A percentile compares a stretch with the other conserved stretches of the same genome.
Conservation (phyloP, 495 filamentous ascomycete species). For the Collariella sp. region DNA sequence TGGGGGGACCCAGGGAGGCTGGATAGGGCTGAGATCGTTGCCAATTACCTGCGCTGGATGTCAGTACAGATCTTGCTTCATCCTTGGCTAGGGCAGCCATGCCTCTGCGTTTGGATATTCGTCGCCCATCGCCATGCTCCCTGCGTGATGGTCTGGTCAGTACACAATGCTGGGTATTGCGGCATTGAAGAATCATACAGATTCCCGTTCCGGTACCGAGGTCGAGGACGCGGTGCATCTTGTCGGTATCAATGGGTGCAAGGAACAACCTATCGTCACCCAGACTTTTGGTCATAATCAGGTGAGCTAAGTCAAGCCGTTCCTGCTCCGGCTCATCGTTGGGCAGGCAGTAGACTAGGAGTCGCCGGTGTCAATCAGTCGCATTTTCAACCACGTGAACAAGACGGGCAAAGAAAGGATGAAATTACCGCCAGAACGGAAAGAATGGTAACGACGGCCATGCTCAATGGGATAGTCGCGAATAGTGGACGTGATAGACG, state of each 20-base stretch:
- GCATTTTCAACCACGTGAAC: too few species aligned
- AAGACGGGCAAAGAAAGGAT: not conserved
- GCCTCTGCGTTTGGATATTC: slow-evolving; percentile 10
- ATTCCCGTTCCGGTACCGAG: slow-evolving; percentile 16
- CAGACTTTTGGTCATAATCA: slow-evolving; percentile 6
- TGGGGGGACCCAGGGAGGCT: too few species aligned
- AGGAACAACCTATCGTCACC: slow-evolving; percentile 11
- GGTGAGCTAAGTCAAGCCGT: slow-evolving; percentile 9
- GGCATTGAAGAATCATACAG: not conserved
- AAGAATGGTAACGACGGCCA: slow-evolving; percentile 15
- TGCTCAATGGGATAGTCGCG: slow-evolving; percentile 22
- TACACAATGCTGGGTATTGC: not conserved
- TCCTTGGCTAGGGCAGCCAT: not conserved
- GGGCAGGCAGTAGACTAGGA: slow-evolving; percentile 8
- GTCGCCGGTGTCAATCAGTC: not conserved
- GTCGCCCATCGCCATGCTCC: slow-evolving; percentile 19
- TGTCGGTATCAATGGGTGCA: slow-evolving; percentile 4
- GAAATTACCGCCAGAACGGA: slow-evolving; percentile 3
- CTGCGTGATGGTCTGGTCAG: not conserved
- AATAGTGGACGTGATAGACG: slow-evolving; percentile 7
- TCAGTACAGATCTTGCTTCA: not conserved
- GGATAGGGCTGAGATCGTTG: too few species aligned
- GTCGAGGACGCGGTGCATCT: slow-evolving; percentile 9
- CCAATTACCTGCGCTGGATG: too few species aligned
- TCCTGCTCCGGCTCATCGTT: slow-evolving; percentile 14